A percentile compares a stretch with the other conserved stretches of the same genome.
Conservation (phyloP, 257 asterid genomes). For the Fraxinus americana region DNA sequence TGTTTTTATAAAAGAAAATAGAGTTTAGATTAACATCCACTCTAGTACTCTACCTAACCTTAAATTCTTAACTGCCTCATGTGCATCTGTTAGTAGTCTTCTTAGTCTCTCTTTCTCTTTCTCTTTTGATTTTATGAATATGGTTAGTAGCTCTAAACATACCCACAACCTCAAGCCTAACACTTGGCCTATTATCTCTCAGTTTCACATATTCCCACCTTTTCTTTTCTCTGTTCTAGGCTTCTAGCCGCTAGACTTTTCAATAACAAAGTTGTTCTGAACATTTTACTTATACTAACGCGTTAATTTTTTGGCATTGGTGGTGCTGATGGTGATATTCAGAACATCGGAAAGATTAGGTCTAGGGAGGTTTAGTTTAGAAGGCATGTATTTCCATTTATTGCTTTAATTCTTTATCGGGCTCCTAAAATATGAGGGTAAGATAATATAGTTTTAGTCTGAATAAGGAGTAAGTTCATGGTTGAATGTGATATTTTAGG, state of each 20-base stretch:
- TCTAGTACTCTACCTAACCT: not conserved
- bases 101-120: no score
- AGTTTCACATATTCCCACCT: not conserved
- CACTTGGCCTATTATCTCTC: not conserved
- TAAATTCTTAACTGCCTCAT: no score
- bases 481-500: not conserved
- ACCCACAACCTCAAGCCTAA: not conserved
- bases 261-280: no score
- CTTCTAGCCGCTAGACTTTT: not conserved
- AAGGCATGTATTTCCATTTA: no score
- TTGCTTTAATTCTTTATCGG: not conserved
- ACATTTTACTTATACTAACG: no score
- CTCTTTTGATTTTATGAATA: not conserved
- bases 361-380: no score
- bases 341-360: no score
- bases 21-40: not conserved
- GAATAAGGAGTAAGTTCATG: not conserved
- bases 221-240: not conserved
- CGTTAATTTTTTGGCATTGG: no score
- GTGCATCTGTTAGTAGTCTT: no score
- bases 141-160: not conserved
- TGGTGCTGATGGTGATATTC: no score
- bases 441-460: not conserved
- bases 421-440: not conserved
- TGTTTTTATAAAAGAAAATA: not conserved